Conservation (phyloP, 345 rosid genomes). For the Barbarea vulgaris region DNA sequence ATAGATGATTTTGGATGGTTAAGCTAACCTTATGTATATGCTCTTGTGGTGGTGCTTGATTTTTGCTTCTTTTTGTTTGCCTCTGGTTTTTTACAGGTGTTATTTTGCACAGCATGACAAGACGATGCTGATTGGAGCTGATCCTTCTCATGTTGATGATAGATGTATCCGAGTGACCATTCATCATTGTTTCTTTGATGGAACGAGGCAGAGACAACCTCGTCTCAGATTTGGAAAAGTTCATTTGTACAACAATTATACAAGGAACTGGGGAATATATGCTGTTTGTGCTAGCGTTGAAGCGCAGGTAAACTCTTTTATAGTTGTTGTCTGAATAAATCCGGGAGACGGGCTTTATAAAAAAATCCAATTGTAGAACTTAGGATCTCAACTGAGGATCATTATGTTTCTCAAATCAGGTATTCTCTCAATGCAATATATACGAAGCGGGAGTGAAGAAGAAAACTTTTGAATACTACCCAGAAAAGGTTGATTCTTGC, state of each 20-base stretch:
- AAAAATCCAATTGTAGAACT: neutral
- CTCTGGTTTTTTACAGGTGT: slow-evolving; percentile 52
- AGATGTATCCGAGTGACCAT: slow-evolving; percentile 84
- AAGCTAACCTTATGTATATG: neutral
- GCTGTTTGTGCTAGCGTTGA: slow-evolving; percentile 96
- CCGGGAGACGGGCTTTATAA: neutral
- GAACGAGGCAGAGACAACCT: slow-evolving; percentile 87
- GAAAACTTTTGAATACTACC: slow-evolving; percentile 75
- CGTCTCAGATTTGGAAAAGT: slow-evolving; percentile 89
- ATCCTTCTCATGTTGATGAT: slow-evolving; percentile 72
- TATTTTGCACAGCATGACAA: slow-evolving; percentile 77
- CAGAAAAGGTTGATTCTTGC: slow-evolving; percentile 65
- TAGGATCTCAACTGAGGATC: neutral
- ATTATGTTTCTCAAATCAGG: slow-evolving; percentile 45
- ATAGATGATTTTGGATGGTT: neutral
- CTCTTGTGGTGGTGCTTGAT: neutral
- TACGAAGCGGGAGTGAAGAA: slow-evolving; percentile 90
- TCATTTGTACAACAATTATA: slow-evolving; percentile 86
- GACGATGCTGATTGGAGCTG: slow-evolving; percentile 86
- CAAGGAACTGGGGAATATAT: slow-evolving; percentile 86
- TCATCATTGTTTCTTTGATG: slow-evolving; percentile 94
- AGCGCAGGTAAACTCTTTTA: slow-evolving; percentile 61
- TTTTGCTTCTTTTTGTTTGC: neutral
- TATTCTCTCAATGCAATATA: slow-evolving; percentile 90
- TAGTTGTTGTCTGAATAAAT: neutral